These are phyloP conservation scores for Calocera cornea DNA, from an alignment of 768 basidiomycete genomes.

Conservation along the genomic window DNA sequence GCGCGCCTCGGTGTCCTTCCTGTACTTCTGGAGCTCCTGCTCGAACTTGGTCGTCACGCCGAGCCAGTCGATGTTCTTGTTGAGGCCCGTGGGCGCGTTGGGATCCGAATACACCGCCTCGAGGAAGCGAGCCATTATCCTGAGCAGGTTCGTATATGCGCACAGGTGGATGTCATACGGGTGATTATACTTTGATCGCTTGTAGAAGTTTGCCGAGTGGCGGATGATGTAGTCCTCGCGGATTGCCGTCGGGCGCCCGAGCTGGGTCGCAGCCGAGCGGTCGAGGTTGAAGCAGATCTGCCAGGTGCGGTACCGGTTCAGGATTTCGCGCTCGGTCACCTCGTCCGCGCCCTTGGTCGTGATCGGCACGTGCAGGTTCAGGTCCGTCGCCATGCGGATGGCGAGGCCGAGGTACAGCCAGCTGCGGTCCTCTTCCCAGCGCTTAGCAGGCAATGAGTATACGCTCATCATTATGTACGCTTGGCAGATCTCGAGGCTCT, in stretches of 20 bases:
- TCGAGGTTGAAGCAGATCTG: constrained; percentile 84
- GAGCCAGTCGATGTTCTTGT: constrained; percentile 60
- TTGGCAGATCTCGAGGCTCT: constrained; percentile 79
- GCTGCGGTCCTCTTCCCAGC: constrained; percentile 83
- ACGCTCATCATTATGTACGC: constrained; percentile 82
- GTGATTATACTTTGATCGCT: constrained; percentile 47
- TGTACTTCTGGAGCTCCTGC: constrained; percentile 39
- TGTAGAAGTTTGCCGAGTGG: constrained; percentile 63
- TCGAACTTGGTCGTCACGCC: constrained; percentile 50
- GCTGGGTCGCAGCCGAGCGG: constrained; percentile 73
- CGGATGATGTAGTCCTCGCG: constrained; percentile 67
- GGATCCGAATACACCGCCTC: constrained; percentile 66
- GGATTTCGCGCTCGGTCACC: constrained; percentile 64
- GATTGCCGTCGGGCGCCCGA: constrained; percentile 80
- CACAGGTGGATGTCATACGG: constrained; percentile 66
- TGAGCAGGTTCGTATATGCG: constrained; percentile 53
- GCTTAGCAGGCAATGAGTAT: constrained; percentile 62
- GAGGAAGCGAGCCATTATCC: constrained; percentile 60
- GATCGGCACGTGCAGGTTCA: constrained; percentile 65
- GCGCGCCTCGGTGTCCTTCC: constrained; percentile 50
- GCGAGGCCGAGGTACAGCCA: constrained; percentile 84
- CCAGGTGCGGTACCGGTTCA: constrained; percentile 81
- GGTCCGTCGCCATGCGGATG: constrained; percentile 77
- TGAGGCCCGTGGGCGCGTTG: constrained; percentile 49
- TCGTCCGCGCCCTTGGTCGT: constrained; percentile 56